Percentiles rank a stretch among this genome's conserved stretches.
These are phyloP conservation scores for Solanum hybrid DNA, from an alignment of 305 asterid species.

Conservation along the genomic window DNA sequence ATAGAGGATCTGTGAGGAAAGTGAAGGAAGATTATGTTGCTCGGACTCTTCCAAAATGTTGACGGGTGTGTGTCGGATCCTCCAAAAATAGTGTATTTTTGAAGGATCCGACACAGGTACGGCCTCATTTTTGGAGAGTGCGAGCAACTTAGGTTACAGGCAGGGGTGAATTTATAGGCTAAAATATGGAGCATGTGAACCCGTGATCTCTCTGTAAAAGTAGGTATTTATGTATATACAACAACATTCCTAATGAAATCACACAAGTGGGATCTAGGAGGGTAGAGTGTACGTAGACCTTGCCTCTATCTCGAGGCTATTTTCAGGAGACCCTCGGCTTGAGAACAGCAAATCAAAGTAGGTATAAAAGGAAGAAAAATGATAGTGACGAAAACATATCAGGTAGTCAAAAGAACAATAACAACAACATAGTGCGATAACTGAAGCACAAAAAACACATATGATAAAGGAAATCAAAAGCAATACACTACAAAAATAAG, in stretches of 20 bases:
- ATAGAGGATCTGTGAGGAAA: not conserved
- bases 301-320: not conserved
- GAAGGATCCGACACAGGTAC: not conserved
- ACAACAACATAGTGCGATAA: not conserved
- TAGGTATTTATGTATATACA: not conserved
- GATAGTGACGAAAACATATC: not conserved
- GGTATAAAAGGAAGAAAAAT: not conserved
- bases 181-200: not conserved
- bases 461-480: not conserved
- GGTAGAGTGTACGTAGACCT: not conserved
- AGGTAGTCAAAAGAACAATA: not conserved
- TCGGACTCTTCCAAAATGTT: not conserved
- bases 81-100: not conserved
- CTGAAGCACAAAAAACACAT: not conserved
- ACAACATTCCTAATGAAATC: not conserved
- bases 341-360: not conserved
- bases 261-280: not conserved
- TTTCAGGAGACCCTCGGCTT: not conserved
- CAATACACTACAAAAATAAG: not conserved
- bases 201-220: not conserved
- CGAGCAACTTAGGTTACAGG: not conserved
- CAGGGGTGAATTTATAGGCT: not conserved
- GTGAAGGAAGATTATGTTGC: not conserved
- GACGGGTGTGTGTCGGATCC: not conserved
- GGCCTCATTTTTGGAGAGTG: not conserved